These are phyloP conservation scores for Gnomoniopsis sp. DNA, from an alignment of 2,329 filamentous ascomycete species.

Conservation along the genomic window DNA sequence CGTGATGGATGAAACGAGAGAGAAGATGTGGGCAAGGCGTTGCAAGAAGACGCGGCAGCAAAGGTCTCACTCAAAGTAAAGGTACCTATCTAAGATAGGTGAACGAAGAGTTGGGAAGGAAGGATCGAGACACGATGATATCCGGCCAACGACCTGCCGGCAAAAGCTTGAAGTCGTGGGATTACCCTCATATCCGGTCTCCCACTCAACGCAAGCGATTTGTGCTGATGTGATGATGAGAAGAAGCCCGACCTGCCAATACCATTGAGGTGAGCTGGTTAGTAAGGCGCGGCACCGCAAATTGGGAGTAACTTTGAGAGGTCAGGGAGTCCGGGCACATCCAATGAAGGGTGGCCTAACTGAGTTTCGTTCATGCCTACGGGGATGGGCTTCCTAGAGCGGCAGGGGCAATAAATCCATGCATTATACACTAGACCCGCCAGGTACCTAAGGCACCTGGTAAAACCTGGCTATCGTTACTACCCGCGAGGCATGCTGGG, in stretches of 20 bases:
- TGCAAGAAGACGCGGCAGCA: too few relatives aligned
- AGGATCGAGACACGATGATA: not conserved
- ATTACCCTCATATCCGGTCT: too few relatives aligned
- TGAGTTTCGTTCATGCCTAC: slow-evolving; percentile 5
- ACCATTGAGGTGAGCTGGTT: not conserved
- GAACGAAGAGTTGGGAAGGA: too few relatives aligned
- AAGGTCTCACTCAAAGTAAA: too few relatives aligned
- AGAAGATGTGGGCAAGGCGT: not conserved
- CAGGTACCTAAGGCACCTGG: too few relatives aligned
- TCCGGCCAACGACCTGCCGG: too few relatives aligned
- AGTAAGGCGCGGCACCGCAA: not conserved
- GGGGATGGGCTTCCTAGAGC: not conserved
- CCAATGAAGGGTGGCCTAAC: not conserved
- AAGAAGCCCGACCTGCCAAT: not conserved
- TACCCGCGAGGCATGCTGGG: too few relatives aligned
- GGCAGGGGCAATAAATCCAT: not conserved
- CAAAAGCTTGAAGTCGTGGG: too few relatives aligned
- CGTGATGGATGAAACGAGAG: not conserved
- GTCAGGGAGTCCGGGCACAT: not conserved
- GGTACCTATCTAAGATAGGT: too few relatives aligned
- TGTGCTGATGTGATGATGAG: not conserved
- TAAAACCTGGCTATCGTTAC: too few relatives aligned
- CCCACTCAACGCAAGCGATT: not conserved
- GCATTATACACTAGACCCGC: not conserved
- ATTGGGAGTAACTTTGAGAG: not conserved